Evolutionary conservation across 2,329 filamentous ascomycete species (phyloP).

Genomic region (Aureobasidium sp.): DNA sequence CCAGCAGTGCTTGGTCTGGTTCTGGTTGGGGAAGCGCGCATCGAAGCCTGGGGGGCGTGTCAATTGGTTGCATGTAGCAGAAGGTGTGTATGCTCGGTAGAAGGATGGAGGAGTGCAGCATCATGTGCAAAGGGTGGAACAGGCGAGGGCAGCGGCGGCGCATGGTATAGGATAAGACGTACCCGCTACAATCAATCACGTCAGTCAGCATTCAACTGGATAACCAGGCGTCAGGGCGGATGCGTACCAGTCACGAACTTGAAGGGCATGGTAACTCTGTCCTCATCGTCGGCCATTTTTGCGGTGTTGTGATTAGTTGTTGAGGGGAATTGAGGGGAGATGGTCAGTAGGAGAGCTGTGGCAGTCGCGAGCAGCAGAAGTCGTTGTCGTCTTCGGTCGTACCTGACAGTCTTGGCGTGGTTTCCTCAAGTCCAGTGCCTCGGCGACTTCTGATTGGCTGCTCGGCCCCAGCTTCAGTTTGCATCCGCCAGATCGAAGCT

Average conservation of each 20-base stretch:
- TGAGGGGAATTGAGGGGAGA: conserved; percentile 7
- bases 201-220: conserved; percentile 18
- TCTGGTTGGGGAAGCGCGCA: conserved; percentile 96
- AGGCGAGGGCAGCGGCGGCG: background rate
- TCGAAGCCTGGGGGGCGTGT: conserved; percentile 66
- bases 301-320: conserved; percentile 28
- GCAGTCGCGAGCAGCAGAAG: background rate
- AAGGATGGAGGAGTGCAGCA: background rate
- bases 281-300: conserved; percentile 88
- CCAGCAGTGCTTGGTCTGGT: conserved; percentile 99
- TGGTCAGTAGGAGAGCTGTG: background rate
- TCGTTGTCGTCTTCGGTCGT: conserved; percentile 2
- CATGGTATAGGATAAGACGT: background rate
- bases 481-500: background rate
- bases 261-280: conserved; percentile 96
- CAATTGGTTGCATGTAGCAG: background rate
- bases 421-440: background rate
- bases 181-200: conserved; percentile 12
- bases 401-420: conserved; percentile 3
- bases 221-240: conserved; percentile 25
- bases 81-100: background rate
- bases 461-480: background rate
- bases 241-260: conserved; percentile 98
- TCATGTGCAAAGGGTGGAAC: background rate
- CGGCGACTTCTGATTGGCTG: background rate